phyloP scores from a whole-genome alignment of 192 early-diverging fungal species.

The Coemansia guatemalensis region DNA sequence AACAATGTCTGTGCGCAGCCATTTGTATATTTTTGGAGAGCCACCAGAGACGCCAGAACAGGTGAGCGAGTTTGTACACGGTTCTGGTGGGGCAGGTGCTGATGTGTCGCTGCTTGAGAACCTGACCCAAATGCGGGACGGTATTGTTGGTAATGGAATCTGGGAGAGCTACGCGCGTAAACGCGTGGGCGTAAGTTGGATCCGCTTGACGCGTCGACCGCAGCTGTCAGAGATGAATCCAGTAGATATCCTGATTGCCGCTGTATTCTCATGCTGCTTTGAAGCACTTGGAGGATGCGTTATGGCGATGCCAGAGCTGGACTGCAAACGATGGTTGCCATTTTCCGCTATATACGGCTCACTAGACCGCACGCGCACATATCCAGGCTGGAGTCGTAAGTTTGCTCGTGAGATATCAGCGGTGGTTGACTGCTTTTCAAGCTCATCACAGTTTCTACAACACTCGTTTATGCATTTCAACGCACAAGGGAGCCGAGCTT shows the following conservation, averaged over 20 bases:
- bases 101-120: slow-evolving; percentile 26
- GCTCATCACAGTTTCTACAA: too few species aligned
- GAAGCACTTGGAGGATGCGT: slow-evolving; percentile 47
- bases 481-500: neutral
- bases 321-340: slow-evolving; percentile 5
- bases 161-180: slow-evolving; percentile 54
- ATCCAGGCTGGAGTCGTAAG: slow-evolving; percentile 51
- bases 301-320: slow-evolving; percentile 16
- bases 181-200: slow-evolving; percentile 49
- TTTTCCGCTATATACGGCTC: slow-evolving; percentile 19
- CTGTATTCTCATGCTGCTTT: slow-evolving; percentile 32
- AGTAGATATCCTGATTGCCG: slow-evolving; percentile 28
- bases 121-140: slow-evolving; percentile 33
- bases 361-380: slow-evolving; percentile 28
- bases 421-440: slow-evolving; percentile 21
- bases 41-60: slow-evolving; percentile 22
- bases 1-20: slow-evolving; percentile 44
- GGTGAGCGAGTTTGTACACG: slow-evolving; percentile 29
- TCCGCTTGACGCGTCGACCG: neutral
- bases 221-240: slow-evolving; percentile 12
- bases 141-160: slow-evolving; percentile 42
- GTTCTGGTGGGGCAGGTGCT: neutral
- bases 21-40: slow-evolving; percentile 29
- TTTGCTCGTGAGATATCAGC: slow-evolving; percentile 50
- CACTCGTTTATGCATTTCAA: too few species aligned